A percentile compares a stretch with the other conserved stretches of the same genome.
Evolutionary conservation across 345 rosid genomes (phyloP).

Genomic region (Ailanthus altissimus): DNA sequence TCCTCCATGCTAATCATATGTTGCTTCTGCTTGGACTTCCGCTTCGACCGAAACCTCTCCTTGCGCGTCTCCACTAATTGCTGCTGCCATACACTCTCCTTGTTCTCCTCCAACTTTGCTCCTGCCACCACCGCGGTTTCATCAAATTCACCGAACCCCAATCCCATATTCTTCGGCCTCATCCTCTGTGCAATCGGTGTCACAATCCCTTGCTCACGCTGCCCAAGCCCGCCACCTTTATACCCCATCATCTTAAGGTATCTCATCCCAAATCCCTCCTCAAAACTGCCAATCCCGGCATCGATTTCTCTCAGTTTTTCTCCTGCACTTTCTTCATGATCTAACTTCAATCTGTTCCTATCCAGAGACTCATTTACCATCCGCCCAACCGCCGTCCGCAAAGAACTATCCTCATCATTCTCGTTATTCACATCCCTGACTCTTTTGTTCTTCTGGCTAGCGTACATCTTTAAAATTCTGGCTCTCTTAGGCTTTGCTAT

Average conservation of each 20-base stretch:
- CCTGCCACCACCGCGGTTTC: constrained; percentile 44
- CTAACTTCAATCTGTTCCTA: constrained; percentile 52
- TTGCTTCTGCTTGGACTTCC: constrained; percentile 45
- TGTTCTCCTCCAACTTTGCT: constrained; percentile 62
- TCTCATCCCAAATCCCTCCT: constrained; percentile 83
- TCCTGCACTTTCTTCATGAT: constrained; percentile 47
- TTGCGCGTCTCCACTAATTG: constrained; percentile 29
- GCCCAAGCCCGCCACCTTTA: constrained; percentile 85
- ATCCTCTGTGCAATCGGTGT: constrained; percentile 77
- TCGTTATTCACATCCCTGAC: no score
- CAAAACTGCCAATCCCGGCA: constrained; percentile 56
- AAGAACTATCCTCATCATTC: constrained; percentile 26
- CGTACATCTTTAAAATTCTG: no score
- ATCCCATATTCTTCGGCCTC: constrained; percentile 87
- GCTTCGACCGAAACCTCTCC: not conserved
- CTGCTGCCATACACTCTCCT: constrained; percentile 38
- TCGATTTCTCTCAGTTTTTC: constrained; percentile 49
- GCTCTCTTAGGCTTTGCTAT: no score
- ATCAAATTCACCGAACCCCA: constrained; percentile 80
- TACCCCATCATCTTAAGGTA: constrained; percentile 88
- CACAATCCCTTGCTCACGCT: constrained; percentile 77
- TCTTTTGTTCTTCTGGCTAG: no score
- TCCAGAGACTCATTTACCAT: constrained; percentile 52
- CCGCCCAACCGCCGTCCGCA: constrained; percentile 67
- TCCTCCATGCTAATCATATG: constrained; percentile 60